Evolutionary conservation across 176 grass and related monocot genomes (phyloP).

Genomic region (Carex parvula): DNA sequence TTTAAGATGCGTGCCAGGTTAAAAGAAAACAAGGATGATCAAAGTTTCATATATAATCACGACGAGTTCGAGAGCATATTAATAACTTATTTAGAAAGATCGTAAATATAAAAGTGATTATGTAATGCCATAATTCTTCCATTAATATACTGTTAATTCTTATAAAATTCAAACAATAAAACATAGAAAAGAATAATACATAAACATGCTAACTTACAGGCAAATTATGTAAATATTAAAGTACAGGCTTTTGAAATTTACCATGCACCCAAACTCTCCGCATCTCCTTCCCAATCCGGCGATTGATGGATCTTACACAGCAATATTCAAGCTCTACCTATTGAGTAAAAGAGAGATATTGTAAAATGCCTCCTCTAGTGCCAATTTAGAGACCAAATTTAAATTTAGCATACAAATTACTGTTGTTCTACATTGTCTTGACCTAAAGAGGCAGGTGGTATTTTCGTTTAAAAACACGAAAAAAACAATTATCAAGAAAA

Average conservation of each 20-base stretch:
- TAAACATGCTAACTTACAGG: neutral
- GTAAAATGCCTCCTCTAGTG: neutral
- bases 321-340: slow-evolving; percentile 88
- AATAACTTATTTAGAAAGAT: too few species aligned
- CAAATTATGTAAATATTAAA: neutral
- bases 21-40: too few species aligned
- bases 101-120: neutral
- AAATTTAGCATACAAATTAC: slow-evolving; percentile 11
- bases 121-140: neutral
- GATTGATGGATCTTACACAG: slow-evolving; percentile 79
- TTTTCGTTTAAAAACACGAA: neutral
- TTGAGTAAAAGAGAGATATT: slow-evolving; percentile 17
- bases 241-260: slow-evolving; percentile 69
- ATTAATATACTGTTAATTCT: neutral
- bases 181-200: slow-evolving; percentile 13
- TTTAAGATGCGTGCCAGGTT: too few species aligned
- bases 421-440: neutral
- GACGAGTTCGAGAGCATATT: too few species aligned
- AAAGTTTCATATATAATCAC: too few species aligned
- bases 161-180: neutral
- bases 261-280: slow-evolving; percentile 91
- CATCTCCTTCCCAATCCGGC: slow-evolving; percentile 70
- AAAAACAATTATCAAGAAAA: slow-evolving; percentile 4
- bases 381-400: neutral
- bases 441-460: neutral